These are phyloP conservation scores for Phialophora expanda DNA, from an alignment of 2,329 filamentous ascomycete genomes.

Conservation along the genomic window DNA sequence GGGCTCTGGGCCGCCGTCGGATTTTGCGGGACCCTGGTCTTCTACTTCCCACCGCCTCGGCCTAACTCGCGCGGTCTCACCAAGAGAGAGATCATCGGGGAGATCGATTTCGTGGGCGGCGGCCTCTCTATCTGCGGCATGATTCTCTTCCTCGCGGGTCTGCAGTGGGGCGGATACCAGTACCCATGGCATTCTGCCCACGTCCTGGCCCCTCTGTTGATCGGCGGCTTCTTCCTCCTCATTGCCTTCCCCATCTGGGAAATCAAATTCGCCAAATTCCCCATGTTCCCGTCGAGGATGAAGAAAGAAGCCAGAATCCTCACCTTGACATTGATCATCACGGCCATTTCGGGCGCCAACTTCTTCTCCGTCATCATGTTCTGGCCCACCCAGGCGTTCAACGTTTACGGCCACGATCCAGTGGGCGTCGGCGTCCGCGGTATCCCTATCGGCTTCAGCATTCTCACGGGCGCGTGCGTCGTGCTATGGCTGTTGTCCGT, in stretches of 20 bases:
- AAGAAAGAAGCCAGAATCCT: constrained; percentile 57
- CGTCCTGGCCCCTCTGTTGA: constrained; percentile 53
- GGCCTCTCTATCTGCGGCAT: constrained; percentile 56
- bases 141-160: constrained; percentile 55
- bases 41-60: constrained; percentile 55
- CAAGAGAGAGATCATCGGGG: constrained; percentile 48
- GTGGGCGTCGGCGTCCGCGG: constrained; percentile 68
- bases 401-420: constrained; percentile 70
- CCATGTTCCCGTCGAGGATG: constrained; percentile 53
- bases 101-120: constrained; percentile 59
- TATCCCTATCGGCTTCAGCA: constrained; percentile 68
- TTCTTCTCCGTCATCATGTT: constrained; percentile 63
- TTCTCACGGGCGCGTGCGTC: constrained; percentile 65
- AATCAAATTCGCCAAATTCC: constrained; percentile 52
- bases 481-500: constrained; percentile 63
- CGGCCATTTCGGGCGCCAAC: constrained; percentile 64
- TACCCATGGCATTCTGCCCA: constrained; percentile 54
- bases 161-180: constrained; percentile 57
- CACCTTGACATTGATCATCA: constrained; percentile 61
- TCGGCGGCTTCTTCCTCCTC: constrained; percentile 50
- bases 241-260: constrained; percentile 56
- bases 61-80: constrained; percentile 43
- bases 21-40: constrained; percentile 49
- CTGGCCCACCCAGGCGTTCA: constrained; percentile 69
- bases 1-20: constrained; percentile 52